Conservation (phyloP, 2,329 filamentous ascomycete genomes). For the Trichoderma afroharzianum region DNA sequence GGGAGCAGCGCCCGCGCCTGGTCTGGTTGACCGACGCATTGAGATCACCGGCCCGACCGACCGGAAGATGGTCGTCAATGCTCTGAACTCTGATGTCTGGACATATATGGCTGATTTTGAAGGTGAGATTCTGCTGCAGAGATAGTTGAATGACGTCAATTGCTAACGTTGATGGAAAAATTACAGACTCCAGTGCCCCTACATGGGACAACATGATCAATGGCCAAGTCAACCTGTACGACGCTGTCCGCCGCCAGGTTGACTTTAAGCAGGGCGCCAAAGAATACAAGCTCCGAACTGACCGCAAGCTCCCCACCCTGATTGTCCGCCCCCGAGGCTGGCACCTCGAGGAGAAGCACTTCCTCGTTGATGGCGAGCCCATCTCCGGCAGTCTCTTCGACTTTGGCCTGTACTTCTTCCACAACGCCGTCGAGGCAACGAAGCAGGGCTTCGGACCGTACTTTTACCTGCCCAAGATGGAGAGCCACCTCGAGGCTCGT, state of each 20-base stretch:
- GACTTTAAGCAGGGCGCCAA: constrained; percentile 96
- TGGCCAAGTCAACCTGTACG: constrained; percentile 95
- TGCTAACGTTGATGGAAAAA: not conserved
- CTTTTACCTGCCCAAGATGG: constrained; percentile 98
- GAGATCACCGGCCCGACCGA: constrained; percentile 98
- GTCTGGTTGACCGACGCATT: constrained; percentile 86
- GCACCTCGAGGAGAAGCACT: constrained; percentile 98
- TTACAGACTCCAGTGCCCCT: constrained; percentile 81
- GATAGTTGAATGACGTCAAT: not conserved
- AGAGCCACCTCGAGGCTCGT: constrained; percentile 92
- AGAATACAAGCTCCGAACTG: constrained; percentile 95
- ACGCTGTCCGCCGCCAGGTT: constrained; percentile 87
- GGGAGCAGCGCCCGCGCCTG: constrained; percentile 85
- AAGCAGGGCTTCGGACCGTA: constrained; percentile 85
- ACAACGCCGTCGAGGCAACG: constrained; percentile 89
- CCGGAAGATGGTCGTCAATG: constrained; percentile 98
- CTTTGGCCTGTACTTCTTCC: constrained; percentile 98
- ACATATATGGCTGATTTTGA: constrained; percentile 99
- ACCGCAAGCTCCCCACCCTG: constrained; percentile 79
- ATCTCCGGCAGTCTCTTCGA: constrained; percentile 93
- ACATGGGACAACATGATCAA: constrained; percentile 99
- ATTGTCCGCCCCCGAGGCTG: constrained; percentile 94
- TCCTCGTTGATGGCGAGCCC: constrained; percentile 91
- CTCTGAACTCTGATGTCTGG: constrained; percentile 92
- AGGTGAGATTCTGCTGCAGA: constrained; percentile 51